These are phyloP conservation scores for Lachnellula occidentalis DNA, from an alignment of 2,329 filamentous ascomycete genomes.

Conservation along the genomic window DNA sequence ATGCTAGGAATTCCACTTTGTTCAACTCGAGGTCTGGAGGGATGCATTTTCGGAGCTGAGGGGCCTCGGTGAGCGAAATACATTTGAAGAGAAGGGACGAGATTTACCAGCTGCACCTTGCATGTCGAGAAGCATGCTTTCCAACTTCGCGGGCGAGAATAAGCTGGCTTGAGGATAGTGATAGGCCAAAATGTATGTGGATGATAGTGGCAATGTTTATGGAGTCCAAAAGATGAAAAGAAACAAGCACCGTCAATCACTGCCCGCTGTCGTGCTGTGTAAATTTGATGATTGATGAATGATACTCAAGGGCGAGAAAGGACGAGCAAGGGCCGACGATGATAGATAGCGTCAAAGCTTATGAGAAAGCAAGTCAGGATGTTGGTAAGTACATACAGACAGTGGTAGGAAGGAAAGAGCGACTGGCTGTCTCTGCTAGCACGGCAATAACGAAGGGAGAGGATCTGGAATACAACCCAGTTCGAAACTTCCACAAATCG, in stretches of 20 bases:
- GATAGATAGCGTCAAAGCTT: background rate
- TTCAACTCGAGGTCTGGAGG: background rate
- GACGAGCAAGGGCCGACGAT: background rate
- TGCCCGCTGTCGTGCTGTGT: no score
- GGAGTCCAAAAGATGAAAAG: background rate
- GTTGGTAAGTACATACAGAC: background rate
- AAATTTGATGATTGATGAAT: background rate
- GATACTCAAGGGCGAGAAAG: background rate
- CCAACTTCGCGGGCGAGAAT: background rate
- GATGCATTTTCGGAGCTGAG: no score
- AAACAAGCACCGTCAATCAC: background rate
- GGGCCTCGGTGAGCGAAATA: background rate
- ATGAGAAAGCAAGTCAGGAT: background rate
- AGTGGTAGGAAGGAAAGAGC: background rate
- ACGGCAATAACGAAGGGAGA: background rate
- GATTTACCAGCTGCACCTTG: background rate
- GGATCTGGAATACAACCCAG: background rate
- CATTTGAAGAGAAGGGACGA: background rate
- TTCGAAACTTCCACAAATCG: background rate
- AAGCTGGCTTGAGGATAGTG: background rate
- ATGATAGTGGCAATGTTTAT: background rate
- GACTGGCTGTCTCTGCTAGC: background rate
- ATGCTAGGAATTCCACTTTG: background rate
- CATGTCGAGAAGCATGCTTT: background rate
- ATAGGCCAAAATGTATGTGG: background rate